phyloP scores from a whole-genome alignment of 257 asterid species.

The Coffea eugenioides region DNA sequence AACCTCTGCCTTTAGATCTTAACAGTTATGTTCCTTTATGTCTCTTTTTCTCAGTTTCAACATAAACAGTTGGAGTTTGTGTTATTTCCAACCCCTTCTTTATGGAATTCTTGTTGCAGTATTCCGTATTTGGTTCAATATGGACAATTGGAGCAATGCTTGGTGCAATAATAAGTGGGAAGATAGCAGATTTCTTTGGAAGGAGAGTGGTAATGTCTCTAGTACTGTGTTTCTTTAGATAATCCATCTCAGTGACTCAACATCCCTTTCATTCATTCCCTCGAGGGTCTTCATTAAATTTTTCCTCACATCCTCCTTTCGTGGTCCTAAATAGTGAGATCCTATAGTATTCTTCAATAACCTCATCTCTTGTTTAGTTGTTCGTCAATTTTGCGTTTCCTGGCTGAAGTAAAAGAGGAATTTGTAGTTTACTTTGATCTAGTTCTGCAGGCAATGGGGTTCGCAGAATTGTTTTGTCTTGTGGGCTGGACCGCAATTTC shows the following conservation, averaged over 20 bases:
- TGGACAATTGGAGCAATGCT: slow-evolving; percentile 85
- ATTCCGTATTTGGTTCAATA: slow-evolving; percentile 83
- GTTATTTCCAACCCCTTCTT: neutral
- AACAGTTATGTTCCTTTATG: neutral
- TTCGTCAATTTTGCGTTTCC: neutral
- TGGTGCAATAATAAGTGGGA: slow-evolving; percentile 85
- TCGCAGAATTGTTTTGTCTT: slow-evolving; percentile 57
- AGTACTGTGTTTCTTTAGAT: neutral
- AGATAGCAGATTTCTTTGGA: slow-evolving; percentile 74
- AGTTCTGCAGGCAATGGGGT: slow-evolving; percentile 72
- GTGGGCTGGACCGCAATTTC: slow-evolving; percentile 74
- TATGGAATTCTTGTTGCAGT: slow-evolving; percentile 43
- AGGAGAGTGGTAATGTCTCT: slow-evolving; percentile 64
- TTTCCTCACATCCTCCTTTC: neutral
- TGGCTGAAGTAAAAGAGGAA: neutral
- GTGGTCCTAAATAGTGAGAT: neutral
- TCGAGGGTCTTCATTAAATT: neutral
- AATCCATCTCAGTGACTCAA: no score
- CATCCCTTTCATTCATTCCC: neutral
- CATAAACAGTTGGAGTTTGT: no score
- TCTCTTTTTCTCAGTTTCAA: no score
- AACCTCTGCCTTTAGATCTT: neutral
- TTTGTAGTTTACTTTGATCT: neutral
- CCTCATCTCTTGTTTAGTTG: neutral
- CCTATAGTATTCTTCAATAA: neutral